Conservation (phyloP, 2,329 filamentous ascomycete genomes). For the Atkinsonella texensis region DNA sequence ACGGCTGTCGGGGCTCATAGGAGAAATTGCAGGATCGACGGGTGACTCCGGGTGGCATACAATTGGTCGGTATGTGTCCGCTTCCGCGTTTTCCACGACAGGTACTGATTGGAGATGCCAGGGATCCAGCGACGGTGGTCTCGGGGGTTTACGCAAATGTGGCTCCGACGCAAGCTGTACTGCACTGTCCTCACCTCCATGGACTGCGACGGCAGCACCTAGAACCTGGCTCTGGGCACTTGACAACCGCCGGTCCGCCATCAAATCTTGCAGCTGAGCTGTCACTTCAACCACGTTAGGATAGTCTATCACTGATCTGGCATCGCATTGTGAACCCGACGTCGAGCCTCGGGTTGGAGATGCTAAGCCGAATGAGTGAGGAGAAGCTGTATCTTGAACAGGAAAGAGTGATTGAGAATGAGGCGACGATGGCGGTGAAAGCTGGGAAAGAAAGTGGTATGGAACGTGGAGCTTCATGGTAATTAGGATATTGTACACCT, state of each 20-base stretch:
- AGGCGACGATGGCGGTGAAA: conserved; percentile 17
- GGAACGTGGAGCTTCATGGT: conserved; percentile 38
- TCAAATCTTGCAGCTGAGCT: conserved; percentile 16
- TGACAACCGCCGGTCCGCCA: conserved; percentile 5
- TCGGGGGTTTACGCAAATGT: conserved; percentile 15
- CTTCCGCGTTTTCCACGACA: conserved; percentile 10
- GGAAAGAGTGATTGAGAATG: conserved; percentile 7
- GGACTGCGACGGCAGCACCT: neutral
- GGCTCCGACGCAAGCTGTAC: conserved; percentile 7
- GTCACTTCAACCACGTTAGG: conserved; percentile 17
- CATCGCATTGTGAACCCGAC: conserved; percentile 3
- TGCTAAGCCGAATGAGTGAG: neutral
- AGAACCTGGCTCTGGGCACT: neutral
- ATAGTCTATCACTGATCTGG: conserved; percentile 1
- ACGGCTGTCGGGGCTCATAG: neutral
- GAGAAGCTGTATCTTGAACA: conserved; percentile 1
- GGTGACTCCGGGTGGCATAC: conserved; percentile 8
- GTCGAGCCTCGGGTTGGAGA: conserved; percentile 2
- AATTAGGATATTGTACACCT: conserved; percentile 37
- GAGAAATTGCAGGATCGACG: conserved; percentile 9
- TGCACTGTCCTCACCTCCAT: neutral
- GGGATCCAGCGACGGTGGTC: conserved; percentile 30
- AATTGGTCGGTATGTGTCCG: conserved; percentile 9
- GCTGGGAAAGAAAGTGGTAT: conserved; percentile 12
- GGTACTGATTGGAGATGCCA: conserved; percentile 26